Base-by-base conservation (phyloP, 345 rosid species). In the Ricinus communis region DNA sequence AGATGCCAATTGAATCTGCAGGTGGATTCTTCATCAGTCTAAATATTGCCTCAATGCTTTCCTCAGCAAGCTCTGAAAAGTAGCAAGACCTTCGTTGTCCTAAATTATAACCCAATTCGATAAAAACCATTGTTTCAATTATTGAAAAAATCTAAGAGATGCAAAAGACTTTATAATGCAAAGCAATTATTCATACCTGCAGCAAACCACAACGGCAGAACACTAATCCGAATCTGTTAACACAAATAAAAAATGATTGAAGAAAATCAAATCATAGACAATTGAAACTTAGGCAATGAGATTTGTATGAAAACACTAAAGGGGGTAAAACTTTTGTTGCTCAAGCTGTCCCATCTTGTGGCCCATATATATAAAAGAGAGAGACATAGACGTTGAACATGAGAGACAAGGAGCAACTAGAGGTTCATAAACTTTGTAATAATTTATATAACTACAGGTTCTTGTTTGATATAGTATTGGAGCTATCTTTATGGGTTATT, bases 191-290 rank as follows among this genome's bases (percentile, higher is more conserved):
- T 51, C 79, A 65, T 82, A 92, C 97, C 97, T 72, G 90, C 82
- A 71, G 80, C 84, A 86, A 81, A 88, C 91, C 86, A 84, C 65
- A 85, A 63, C 0, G 97, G 97, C 81, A 87, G 74, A 65, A 90
- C 85, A 76, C 84, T 63, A 70, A 73, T 67, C 31, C 82, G 92
- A 56, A 92, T 84, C 96, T 92, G 86, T 59, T 53, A 66, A 69
- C 70, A 77, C 30, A 47, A 74, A 76, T 8, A 55, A 68, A 53
- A 27, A 71, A 66, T 53, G 28, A 62, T 43, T 36, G 60, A 62
- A 58, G 51, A 31, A 53, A 70, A 65, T 72, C 52, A 69, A 27
- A 83, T 53, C 46, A 72, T 22, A 65, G 66, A 62, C 55, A 72
- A 63, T 45, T 27, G 8, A 45, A 58, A 30, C 7, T 19, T 3